Conservation (phyloP, 495 filamentous ascomycete species). For the Podospora fimiseda region DNA sequence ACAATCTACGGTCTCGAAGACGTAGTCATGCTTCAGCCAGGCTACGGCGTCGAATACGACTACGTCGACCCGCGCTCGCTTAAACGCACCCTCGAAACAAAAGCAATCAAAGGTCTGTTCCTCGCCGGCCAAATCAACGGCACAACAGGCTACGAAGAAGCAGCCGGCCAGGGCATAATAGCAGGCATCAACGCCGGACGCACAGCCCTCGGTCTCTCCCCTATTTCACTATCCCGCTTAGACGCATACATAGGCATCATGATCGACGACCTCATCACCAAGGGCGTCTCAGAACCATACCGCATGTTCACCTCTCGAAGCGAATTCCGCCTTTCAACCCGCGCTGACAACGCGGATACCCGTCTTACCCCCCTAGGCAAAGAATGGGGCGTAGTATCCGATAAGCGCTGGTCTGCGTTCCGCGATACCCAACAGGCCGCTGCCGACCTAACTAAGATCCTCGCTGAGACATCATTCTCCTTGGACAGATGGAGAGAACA, state of each 20-base stretch:
- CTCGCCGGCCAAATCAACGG: conserved; percentile 97
- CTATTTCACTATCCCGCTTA: conserved; percentile 65
- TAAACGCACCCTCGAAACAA: conserved; percentile 84
- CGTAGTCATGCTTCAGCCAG: conserved; percentile 87
- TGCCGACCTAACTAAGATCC: conserved; percentile 52
- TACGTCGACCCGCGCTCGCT: conserved; percentile 92
- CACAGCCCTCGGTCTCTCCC: conserved; percentile 55
- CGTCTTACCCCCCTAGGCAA: conserved; percentile 77
- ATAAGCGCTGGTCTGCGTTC: conserved; percentile 71
- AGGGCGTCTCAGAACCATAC: conserved; percentile 94
- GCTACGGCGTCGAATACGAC: conserved; percentile 98
- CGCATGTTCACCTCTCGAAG: conserved; percentile 96
- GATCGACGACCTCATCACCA: conserved; percentile 97
- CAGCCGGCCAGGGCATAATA: conserved; percentile 85
- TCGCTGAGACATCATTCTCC: conserved; percentile 49
- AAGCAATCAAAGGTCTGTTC: conserved; percentile 81
- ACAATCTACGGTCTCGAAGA: conserved; percentile 84
- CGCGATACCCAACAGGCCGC: conserved; percentile 55
- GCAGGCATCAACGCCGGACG: conserved; percentile 92
- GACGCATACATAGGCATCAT: conserved; percentile 98
- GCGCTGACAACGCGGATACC: conserved; percentile 88
- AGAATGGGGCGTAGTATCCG: conserved; percentile 67
- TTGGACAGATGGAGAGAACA: conserved; percentile 62
- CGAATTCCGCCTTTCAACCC: conserved; percentile 87
- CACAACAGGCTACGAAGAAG: conserved; percentile 97